phyloP scores from a whole-genome alignment of 1,284 basidiomycete species.

The Trichosporon coremiiforme region DNA sequence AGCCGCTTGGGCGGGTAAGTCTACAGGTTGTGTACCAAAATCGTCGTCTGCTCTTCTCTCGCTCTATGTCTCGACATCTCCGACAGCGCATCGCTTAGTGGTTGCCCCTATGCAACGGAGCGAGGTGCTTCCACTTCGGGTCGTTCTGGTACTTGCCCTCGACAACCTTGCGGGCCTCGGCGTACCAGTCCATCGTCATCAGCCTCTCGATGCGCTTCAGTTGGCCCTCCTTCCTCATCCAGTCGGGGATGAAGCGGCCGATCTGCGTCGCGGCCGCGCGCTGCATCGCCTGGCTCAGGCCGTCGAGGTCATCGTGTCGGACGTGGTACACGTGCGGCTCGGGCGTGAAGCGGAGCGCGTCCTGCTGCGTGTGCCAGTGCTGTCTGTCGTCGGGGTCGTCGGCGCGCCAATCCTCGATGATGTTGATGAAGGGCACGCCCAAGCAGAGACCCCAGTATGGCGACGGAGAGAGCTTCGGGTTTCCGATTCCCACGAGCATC shows the following conservation, averaged over 20 bases:
- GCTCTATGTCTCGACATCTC: background rate
- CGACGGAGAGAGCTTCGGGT: slow-evolving; percentile 26
- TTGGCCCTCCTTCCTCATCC: slow-evolving; percentile 29
- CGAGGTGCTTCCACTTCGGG: slow-evolving; percentile 18
- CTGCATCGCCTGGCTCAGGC: slow-evolving; percentile 36
- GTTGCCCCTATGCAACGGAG: background rate
- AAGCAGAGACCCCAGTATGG: slow-evolving; percentile 58
- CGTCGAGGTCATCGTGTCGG: slow-evolving; percentile 32
- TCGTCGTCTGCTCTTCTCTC: background rate
- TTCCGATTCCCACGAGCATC: slow-evolving; percentile 27
- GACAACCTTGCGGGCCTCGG: slow-evolving; percentile 23
- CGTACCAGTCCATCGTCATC: slow-evolving; percentile 36
- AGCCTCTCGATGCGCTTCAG: slow-evolving; percentile 29
- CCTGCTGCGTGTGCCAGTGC: slow-evolving; percentile 54
- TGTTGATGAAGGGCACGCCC: slow-evolving; percentile 59
- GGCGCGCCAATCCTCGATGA: slow-evolving; percentile 44
- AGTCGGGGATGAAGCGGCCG: slow-evolving; percentile 37
- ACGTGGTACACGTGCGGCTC: slow-evolving; percentile 58
- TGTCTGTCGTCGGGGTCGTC: slow-evolving; percentile 47
- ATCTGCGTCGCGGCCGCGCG: slow-evolving; percentile 41
- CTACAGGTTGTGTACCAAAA: background rate
- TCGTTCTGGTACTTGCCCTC: slow-evolving; percentile 16
- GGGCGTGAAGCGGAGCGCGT: slow-evolving; percentile 42
- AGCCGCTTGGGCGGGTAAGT: background rate
- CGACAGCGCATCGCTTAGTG: background rate